These are phyloP conservation scores for Staphylotrichum longicolle DNA, from an alignment of 495 filamentous ascomycete genomes.

Conservation along the genomic window DNA sequence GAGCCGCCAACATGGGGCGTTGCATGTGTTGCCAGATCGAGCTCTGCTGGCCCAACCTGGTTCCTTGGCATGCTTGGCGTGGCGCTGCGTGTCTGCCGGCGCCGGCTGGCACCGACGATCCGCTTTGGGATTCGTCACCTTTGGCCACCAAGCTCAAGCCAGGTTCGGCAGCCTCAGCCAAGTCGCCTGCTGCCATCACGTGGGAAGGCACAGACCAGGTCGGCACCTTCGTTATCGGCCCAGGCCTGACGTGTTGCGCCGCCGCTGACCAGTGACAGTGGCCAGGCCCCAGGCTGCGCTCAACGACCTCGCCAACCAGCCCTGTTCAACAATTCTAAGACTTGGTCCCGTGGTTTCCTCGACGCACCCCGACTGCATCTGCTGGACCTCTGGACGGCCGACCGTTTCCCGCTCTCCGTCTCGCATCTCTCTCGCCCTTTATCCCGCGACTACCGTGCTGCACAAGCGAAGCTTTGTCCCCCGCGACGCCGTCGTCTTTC, in stretches of 20 bases:
- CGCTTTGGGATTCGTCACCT: too few species aligned
- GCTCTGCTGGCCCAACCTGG: neutral
- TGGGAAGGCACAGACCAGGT: conserved; percentile 26
- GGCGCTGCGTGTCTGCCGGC: conserved; percentile 6
- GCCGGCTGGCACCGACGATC: conserved; percentile 14
- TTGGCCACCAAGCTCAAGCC: neutral
- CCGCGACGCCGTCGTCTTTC: conserved; percentile 3
- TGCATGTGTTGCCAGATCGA: conserved; percentile 22
- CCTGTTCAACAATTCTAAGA: conserved; percentile 22
- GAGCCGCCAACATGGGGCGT: conserved; percentile 19
- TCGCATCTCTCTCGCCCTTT: neutral
- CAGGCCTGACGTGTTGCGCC: conserved; percentile 32
- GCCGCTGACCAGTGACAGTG: conserved; percentile 19
- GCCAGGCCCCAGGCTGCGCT: conserved; percentile 25
- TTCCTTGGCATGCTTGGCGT: conserved; percentile 12
- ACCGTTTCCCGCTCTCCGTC: neutral
- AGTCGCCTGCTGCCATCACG: conserved; percentile 22
- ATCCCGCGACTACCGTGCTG: neutral
- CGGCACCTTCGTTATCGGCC: conserved; percentile 19
- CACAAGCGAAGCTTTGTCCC: conserved; percentile 6
- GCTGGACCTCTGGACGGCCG: neutral
- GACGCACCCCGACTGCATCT: conserved; percentile 14
- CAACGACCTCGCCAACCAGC: conserved; percentile 24
- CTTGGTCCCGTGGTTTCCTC: conserved; percentile 28
- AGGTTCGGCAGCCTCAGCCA: neutral